Conservation (phyloP, 2,329 filamentous ascomycete species). For the Fusarium fracticaudum region DNA sequence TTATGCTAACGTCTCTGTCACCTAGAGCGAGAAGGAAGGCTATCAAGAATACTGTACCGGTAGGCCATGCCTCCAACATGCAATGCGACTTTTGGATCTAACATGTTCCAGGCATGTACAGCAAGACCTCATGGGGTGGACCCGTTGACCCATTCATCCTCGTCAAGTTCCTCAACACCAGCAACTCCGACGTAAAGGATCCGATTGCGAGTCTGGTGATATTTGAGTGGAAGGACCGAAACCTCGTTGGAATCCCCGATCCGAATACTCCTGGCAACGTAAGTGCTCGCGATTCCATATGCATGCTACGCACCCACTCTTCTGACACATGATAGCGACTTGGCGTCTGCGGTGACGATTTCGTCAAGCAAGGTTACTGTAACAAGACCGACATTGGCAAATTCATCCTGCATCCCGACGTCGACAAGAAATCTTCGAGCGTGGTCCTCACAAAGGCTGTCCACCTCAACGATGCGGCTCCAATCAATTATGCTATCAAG, state of each 20-base stretch:
- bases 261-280: conserved; percentile 64
- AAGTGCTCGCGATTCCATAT: conserved; percentile 40
- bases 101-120: conserved; percentile 81
- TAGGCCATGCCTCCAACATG: conserved; percentile 43
- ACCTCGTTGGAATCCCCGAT: conserved; percentile 76
- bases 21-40: conserved; percentile 77
- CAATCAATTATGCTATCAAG: conserved; percentile 83
- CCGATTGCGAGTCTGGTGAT: conserved; percentile 85
- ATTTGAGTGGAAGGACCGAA: conserved; percentile 92
- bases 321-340: conserved; percentile 47
- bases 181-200: conserved; percentile 68
- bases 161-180: conserved; percentile 75
- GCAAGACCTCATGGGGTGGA: conserved; percentile 87
- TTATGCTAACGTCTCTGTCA: conserved; percentile 34
- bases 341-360: conserved; percentile 78
- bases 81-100: neutral
- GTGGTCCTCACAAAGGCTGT: conserved; percentile 83
- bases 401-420: conserved; percentile 83
- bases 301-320: neutral
- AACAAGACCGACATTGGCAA: conserved; percentile 80
- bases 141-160: conserved; percentile 88
- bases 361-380: conserved; percentile 76
- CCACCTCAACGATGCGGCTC: conserved; percentile 77
- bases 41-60: conserved; percentile 83
- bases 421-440: conserved; percentile 74